phyloP scores from a whole-genome alignment of 176 grass and related monocot genomes.

The Juncus effusus region DNA sequence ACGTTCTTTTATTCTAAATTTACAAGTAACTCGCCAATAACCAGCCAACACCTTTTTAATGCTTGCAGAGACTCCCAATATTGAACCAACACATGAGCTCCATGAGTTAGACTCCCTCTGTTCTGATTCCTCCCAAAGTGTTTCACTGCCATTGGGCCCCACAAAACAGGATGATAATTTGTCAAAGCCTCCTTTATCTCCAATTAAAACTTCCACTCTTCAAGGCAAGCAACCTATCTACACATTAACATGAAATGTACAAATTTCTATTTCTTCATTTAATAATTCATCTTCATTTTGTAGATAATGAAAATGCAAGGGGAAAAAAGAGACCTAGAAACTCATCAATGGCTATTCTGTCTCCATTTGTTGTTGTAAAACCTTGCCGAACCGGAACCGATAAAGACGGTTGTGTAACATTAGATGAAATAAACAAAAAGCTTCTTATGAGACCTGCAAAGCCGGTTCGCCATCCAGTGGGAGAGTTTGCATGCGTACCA shows the following conservation, averaged over 20 bases:
- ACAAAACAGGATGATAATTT: not conserved
- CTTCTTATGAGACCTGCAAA: conserved; percentile 62
- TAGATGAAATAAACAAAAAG: conserved; percentile 86
- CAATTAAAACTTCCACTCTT: conserved; percentile 1
- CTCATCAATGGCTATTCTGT: conserved; percentile 26
- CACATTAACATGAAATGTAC: not conserved
- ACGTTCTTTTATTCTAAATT: no score
- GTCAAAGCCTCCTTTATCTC: conserved; percentile 2
- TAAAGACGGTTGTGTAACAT: conserved; percentile 68
- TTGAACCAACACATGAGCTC: conserved; percentile 13
- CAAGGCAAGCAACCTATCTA: conserved; percentile 19
- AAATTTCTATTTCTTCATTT: not conserved
- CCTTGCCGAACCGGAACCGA: conserved; percentile 38
- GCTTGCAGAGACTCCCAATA: conserved; percentile 29
- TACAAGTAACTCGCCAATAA: conserved; percentile 17
- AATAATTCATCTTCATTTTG: not conserved
- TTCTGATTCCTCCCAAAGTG: conserved; percentile 49
- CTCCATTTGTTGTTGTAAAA: conserved; percentile 90
- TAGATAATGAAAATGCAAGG: conserved; percentile 13
- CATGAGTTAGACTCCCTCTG: conserved; percentile 32
- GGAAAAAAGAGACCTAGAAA: conserved; percentile 8
- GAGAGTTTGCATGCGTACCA: conserved; percentile 71
- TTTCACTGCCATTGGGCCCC: not conserved
- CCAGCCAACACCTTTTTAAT: conserved; percentile 30
- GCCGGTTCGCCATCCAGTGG: conserved; percentile 88